These are phyloP conservation scores for Taphrina confusa DNA, from an alignment of 1,139 yeast genomes.

Conservation along the genomic window DNA sequence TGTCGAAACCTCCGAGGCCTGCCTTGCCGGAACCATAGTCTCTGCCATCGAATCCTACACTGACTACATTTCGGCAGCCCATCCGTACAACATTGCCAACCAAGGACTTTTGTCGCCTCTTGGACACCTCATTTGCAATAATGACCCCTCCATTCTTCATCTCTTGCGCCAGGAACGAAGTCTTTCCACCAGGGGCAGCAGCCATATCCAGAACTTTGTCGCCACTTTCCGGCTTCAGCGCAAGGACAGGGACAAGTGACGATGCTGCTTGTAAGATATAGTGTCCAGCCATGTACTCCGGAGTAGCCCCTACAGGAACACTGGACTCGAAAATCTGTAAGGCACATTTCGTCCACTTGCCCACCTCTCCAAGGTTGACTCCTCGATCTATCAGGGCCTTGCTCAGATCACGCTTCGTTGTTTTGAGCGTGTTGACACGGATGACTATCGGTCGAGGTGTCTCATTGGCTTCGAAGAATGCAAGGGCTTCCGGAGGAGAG, in stretches of 20 bases:
- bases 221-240: conserved; percentile 90
- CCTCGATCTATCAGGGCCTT: conserved; percentile 95
- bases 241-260: conserved; percentile 96
- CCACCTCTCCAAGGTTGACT: conserved; percentile 94
- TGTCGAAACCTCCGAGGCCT: conserved; percentile 96
- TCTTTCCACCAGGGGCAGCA: conserved; percentile 99
- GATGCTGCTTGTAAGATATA: conserved; percentile 98
- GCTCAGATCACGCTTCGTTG: conserved; percentile 93
- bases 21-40: conserved; percentile 81
- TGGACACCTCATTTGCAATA: conserved; percentile 95
- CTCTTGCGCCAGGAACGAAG: conserved; percentile 91
- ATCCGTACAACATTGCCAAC: conserved; percentile 96
- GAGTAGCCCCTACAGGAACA: conserved; percentile 99
- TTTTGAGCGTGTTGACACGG: conserved; percentile 90
- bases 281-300: conserved; percentile 97
- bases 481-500: conserved; percentile 94
- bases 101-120: conserved; percentile 91
- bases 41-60: conserved; percentile 96
- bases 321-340: conserved; percentile 95
- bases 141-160: conserved; percentile 98
- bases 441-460: conserved; percentile 94
- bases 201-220: conserved; percentile 98
- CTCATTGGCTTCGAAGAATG: conserved; percentile 97
- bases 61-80: conserved; percentile 95
- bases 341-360: conserved; percentile 97